Percentiles rank a stretch among this genome's conserved stretches.
Conservation (phyloP, 441 rosid genomes). For the Populus hybrid region DNA sequence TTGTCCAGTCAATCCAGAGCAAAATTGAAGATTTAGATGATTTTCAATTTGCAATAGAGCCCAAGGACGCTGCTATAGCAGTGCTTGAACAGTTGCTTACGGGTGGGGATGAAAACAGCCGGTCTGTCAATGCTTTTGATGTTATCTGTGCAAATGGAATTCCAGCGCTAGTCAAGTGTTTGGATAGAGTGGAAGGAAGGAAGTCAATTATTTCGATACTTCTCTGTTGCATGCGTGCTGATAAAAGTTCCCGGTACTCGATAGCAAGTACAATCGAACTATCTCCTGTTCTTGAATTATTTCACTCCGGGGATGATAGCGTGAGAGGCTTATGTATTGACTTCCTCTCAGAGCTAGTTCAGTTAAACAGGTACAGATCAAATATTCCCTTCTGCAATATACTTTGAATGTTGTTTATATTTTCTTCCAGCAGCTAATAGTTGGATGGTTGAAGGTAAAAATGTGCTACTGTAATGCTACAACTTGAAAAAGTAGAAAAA, state of each 20-base stretch:
- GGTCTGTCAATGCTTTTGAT: slow-evolving; percentile 35
- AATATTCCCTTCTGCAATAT: neutral
- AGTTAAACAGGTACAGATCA: slow-evolving; percentile 47
- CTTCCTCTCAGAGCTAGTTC: slow-evolving; percentile 53
- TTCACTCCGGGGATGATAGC: slow-evolving; percentile 54
- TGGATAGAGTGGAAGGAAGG: slow-evolving; percentile 46
- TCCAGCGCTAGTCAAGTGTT: slow-evolving; percentile 45
- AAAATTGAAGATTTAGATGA: slow-evolving; percentile 37
- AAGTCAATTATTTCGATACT: slow-evolving; percentile 47
- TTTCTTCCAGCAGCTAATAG: neutral
- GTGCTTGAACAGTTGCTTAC: slow-evolving; percentile 61
- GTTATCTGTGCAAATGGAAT: slow-evolving; percentile 50
- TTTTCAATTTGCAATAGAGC: slow-evolving; percentile 41
- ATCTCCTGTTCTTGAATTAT: slow-evolving; percentile 51
- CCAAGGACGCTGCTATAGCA: slow-evolving; percentile 52
- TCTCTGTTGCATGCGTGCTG: slow-evolving; percentile 51
- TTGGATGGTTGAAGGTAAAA: neutral
- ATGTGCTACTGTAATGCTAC: neutral
- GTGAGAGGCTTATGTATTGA: slow-evolving; percentile 51
- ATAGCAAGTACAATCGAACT: slow-evolving; percentile 48
- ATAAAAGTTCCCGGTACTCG: slow-evolving; percentile 45
- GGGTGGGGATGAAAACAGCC: slow-evolving; percentile 51
- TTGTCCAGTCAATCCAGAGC: slow-evolving; percentile 38
- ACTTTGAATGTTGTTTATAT: neutral
- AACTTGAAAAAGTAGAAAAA: neutral